Evolutionary conservation across 1,284 basidiomycete genomes (phyloP).

Genomic region (Coniophora puteana): DNA sequence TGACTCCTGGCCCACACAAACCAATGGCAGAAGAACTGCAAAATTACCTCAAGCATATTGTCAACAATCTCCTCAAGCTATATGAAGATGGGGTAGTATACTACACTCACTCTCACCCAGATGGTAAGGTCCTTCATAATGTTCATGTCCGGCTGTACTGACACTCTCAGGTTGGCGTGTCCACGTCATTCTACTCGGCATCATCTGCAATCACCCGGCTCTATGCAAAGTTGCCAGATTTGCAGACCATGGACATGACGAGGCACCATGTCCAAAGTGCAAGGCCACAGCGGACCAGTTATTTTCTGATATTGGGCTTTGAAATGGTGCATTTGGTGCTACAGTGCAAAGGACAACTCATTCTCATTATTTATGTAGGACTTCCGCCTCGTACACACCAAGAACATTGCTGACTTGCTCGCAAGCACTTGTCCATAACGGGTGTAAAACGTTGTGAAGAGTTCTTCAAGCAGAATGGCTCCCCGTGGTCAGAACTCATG

Average conservation of each 20-base stretch:
- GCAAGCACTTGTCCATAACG: neutral
- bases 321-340: constrained; percentile 1
- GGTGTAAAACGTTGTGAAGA: neutral
- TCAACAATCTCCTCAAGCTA: constrained; percentile 28
- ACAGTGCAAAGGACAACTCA: too few species aligned
- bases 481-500: too few species aligned
- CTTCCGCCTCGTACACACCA: neutral
- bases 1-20: constrained; percentile 33
- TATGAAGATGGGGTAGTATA: constrained; percentile 22
- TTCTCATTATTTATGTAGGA: neutral
- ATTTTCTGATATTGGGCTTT: constrained; percentile 1
- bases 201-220: constrained; percentile 33
- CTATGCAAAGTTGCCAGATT: constrained; percentile 33
- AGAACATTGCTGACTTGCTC: constrained; percentile 1
- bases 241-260: constrained; percentile 26
- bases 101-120: constrained; percentile 14
- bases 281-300: neutral
- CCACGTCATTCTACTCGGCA: constrained; percentile 24
- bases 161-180: constrained; percentile 19
- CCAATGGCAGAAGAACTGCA: constrained; percentile 26
- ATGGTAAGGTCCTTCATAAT: constrained; percentile 8
- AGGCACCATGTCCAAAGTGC: constrained; percentile 9
- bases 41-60: constrained; percentile 19
- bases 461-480: neutral
- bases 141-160: too few species aligned